A percentile compares a stretch with the other conserved stretches of the same genome.
These are phyloP conservation scores for Xylaria acuta DNA, from an alignment of 495 filamentous ascomycete species.

Conservation along the genomic window DNA sequence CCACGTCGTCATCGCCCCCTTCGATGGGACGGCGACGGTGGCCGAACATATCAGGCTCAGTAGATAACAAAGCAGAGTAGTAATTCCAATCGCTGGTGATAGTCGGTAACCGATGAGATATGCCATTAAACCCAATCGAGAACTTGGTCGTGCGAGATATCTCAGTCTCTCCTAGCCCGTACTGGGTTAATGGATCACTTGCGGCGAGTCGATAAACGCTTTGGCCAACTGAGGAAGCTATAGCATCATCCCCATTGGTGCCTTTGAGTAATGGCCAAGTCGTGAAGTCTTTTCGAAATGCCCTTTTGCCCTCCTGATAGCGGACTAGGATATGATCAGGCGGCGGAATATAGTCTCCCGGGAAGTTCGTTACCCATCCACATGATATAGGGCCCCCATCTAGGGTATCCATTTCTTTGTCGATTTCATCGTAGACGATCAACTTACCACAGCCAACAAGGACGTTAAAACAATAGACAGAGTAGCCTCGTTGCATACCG, in stretches of 20 bases:
- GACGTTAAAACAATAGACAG: not conserved
- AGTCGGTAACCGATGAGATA: not conserved
- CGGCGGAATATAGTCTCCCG: not conserved
- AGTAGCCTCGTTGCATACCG: not conserved
- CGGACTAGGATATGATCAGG: not conserved
- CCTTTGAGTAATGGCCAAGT: not conserved
- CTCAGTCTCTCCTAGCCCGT: not conserved
- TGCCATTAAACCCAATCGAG: not conserved
- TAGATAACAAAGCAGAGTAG: not conserved
- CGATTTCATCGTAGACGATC: constrained; percentile 1
- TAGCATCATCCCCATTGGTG: not conserved
- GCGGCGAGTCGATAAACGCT: not conserved
- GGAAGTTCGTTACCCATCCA: constrained; percentile 2
- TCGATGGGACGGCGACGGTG: not conserved
- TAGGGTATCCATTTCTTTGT: not conserved
- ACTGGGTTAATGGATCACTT: not conserved
- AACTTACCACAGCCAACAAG: not conserved
- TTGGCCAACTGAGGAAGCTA: not conserved
- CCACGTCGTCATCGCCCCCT: not conserved
- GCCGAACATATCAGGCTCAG: not conserved
- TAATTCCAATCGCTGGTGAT: not conserved
- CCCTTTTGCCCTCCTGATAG: not conserved
- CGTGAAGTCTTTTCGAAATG: not conserved
- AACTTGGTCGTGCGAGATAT: not conserved
- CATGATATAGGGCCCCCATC: not conserved